Evolutionary conservation across 148 eudicot genomes (phyloP).

Genomic region (Vaccinium myrtillus): DNA sequence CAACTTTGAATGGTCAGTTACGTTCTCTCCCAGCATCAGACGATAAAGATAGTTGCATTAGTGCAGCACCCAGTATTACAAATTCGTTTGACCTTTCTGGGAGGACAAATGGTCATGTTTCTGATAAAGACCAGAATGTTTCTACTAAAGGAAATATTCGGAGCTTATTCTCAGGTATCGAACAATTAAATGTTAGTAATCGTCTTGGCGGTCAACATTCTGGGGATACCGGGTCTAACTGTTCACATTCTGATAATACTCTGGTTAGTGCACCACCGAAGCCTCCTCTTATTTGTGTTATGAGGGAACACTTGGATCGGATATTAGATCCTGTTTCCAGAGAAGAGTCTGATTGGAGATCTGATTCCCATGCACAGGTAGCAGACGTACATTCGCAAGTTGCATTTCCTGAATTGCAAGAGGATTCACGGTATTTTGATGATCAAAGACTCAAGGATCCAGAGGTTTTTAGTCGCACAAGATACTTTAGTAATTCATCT

Average conservation of each 20-base stretch:
- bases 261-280: constrained; percentile 18
- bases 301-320: constrained; percentile 30
- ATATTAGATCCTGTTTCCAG: constrained; percentile 28
- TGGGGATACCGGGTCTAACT: constrained; percentile 22
- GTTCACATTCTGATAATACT: constrained; percentile 3
- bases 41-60: constrained; percentile 18
- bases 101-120: constrained; percentile 24
- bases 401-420: constrained; percentile 37
- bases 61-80: constrained; percentile 14
- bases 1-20: constrained; percentile 29
- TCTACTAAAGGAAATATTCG: constrained; percentile 31
- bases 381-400: constrained; percentile 27
- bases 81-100: constrained; percentile 22
- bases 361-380: constrained; percentile 28
- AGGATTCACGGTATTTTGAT: constrained; percentile 48
- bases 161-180: constrained; percentile 35
- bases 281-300: constrained; percentile 24
- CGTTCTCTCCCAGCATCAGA: constrained; percentile 24
- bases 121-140: constrained; percentile 26
- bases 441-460: constrained; percentile 61
- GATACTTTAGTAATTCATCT: constrained; percentile 35
- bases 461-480: constrained; percentile 36
- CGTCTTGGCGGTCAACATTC: constrained; percentile 25
- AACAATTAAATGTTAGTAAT: constrained; percentile 32
- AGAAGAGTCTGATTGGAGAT: constrained; percentile 33